A percentile compares a stretch with the other conserved stretches of the same genome.
Evolutionary conservation across 768 basidiomycete species (phyloP).

Genomic region (Russula abietina): DNA sequence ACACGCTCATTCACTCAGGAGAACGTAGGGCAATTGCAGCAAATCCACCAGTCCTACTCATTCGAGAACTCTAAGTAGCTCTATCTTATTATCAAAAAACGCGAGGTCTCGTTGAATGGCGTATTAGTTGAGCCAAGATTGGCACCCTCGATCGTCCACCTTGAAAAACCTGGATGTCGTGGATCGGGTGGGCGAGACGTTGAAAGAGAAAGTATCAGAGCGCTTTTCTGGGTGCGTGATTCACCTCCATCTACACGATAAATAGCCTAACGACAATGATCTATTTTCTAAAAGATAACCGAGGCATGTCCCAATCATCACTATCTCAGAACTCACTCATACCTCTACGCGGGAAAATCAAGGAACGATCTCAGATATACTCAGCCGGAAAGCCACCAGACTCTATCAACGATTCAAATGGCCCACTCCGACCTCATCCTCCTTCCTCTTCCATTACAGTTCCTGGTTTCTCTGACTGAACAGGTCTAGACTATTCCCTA

Average conservation of each 20-base stretch:
- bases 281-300: slow-evolving; percentile 92
- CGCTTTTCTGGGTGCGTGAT: slow-evolving; percentile 75
- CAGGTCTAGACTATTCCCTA: slow-evolving; percentile 74
- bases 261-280: slow-evolving; percentile 27
- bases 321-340: slow-evolving; percentile 87
- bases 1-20: slow-evolving; percentile 73
- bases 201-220: slow-evolving; percentile 93
- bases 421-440: slow-evolving; percentile 96
- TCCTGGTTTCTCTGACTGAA: no score
- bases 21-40: slow-evolving; percentile 81
- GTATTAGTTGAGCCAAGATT: no score
- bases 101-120: no score
- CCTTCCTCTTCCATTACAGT: slow-evolving; percentile 61
- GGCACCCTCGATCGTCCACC: slow-evolving; percentile 80
- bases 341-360: slow-evolving; percentile 86
- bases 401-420: slow-evolving; percentile 36
- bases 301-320: slow-evolving; percentile 80
- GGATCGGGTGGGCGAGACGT: slow-evolving; percentile 87
- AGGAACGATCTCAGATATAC: slow-evolving; percentile 78
- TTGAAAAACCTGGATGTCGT: slow-evolving; percentile 88
- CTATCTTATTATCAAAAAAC: slow-evolving; percentile 89
- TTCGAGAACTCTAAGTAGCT: slow-evolving; percentile 96
- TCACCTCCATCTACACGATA: slow-evolving; percentile 25
- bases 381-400: neutral
- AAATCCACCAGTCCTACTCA: slow-evolving; percentile 84